Evolutionary conservation across 345 rosid genomes (phyloP).

Genomic region (Hevea brasiliensis): DNA sequence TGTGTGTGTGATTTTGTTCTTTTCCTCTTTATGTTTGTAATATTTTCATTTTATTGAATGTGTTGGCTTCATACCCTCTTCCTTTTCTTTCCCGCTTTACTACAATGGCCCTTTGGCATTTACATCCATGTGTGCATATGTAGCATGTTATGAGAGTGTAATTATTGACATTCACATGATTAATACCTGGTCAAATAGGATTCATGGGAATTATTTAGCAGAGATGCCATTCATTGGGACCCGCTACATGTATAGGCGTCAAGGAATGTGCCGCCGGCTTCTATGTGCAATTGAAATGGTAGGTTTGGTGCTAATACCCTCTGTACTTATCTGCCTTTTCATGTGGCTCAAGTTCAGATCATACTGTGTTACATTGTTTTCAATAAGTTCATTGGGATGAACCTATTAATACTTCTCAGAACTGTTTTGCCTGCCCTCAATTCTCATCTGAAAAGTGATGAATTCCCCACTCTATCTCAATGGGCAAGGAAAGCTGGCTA

Average conservation of each 20-base stretch:
- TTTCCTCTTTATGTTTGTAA: neutral
- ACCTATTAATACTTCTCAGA: neutral
- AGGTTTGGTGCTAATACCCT: slow-evolving; percentile 28
- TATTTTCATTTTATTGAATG: neutral
- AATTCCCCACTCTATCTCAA: neutral
- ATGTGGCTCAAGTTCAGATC: neutral
- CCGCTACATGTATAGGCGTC: slow-evolving; percentile 77
- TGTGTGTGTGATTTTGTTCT: neutral
- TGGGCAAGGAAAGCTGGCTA: neutral
- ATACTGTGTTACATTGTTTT: neutral
- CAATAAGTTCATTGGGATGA: neutral
- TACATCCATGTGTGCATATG: neutral
- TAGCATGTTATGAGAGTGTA: neutral
- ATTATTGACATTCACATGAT: slow-evolving; percentile 11
- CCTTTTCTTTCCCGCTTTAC: neutral
- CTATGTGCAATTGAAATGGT: slow-evolving; percentile 80
- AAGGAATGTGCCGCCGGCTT: slow-evolving; percentile 96
- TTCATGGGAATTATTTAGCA: slow-evolving; percentile 77
- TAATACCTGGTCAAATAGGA: slow-evolving; percentile 46
- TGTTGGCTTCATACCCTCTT: neutral
- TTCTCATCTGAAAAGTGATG: neutral
- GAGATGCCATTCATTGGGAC: slow-evolving; percentile 99
- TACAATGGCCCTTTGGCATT: neutral
- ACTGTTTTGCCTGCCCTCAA: neutral
- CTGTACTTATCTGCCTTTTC: neutral